A percentile compares a stretch with the other conserved stretches of the same genome.
These are phyloP conservation scores for Trichoderma asperelloides DNA, from an alignment of 495 filamentous ascomycete genomes.

Conservation along the genomic window DNA sequence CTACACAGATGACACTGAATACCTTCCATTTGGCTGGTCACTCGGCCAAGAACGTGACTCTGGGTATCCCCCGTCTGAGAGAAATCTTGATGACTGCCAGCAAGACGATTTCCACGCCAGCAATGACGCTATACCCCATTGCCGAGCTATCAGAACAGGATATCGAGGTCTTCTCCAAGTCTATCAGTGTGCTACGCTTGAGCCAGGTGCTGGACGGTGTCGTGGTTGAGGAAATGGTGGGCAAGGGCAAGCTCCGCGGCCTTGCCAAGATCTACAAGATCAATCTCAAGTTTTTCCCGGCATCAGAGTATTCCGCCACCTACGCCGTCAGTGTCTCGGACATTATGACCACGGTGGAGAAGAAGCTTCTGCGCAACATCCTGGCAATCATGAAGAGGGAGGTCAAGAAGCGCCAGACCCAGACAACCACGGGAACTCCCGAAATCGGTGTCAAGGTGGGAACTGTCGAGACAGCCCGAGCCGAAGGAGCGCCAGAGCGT, in stretches of 20 bases:
- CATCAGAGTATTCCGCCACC: slow-evolving; percentile 69
- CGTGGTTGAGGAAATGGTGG: slow-evolving; percentile 66
- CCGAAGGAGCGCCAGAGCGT: slow-evolving; percentile 31
- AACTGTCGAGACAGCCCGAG: slow-evolving; percentile 48
- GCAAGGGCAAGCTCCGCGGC: slow-evolving; percentile 50
- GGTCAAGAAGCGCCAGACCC: slow-evolving; percentile 64
- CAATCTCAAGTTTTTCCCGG: slow-evolving; percentile 72
- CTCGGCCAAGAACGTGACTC: slow-evolving; percentile 95
- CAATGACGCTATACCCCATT: slow-evolving; percentile 79
- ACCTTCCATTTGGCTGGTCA: slow-evolving; percentile 99
- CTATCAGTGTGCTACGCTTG: slow-evolving; percentile 79
- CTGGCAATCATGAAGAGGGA: slow-evolving; percentile 60
- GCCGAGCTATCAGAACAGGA: slow-evolving; percentile 60
- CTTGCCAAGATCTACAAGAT: slow-evolving; percentile 81
- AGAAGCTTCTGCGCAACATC: slow-evolving; percentile 63
- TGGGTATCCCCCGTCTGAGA: slow-evolving; percentile 92
- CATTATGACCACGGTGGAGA: slow-evolving; percentile 70
- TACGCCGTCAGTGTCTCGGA: slow-evolving; percentile 75
- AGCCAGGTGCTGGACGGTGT: slow-evolving; percentile 80
- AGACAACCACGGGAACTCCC: slow-evolving; percentile 60
- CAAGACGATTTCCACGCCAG: slow-evolving; percentile 74
- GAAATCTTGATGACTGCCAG: slow-evolving; percentile 99
- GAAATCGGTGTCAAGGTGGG: slow-evolving; percentile 75
- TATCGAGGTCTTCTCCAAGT: slow-evolving; percentile 78
- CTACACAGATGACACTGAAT: slow-evolving; percentile 99